Base-by-base conservation (phyloP, 768 basidiomycete genomes). In the Pulveroboletus sp. region DNA sequence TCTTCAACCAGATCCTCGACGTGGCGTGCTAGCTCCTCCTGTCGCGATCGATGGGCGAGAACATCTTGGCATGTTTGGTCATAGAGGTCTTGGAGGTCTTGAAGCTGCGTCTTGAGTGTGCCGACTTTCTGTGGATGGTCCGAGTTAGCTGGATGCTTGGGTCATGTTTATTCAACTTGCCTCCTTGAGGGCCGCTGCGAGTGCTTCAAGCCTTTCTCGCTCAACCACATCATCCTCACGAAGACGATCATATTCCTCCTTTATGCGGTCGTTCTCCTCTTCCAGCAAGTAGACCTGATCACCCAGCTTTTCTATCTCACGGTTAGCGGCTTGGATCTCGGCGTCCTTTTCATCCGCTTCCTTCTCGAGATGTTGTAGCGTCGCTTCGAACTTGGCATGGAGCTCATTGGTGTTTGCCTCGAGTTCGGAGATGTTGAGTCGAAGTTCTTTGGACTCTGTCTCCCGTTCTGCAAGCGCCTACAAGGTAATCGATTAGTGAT, bases 221-320 rank as follows among this genome's bases (percentile, higher is more conserved):
- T 88, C 90, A n/a, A 78, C 77, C 9, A 67, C 73, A 39, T 85
- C 83, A n/a, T 92, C 89, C 49, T 92, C 86, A 43, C 82, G 77
- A 33, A 81, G 53, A 9, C 79, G 73, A 32, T 86, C 82, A 42
- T 74, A 72, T 40, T 91, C 87, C 57, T 91, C 89, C 60, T 78
- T 82, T 42, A 87, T 64, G 25, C 80, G 75, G 52, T 94, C 91
- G 45, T 84, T 80, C 60, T 93, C 87, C 51, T 95, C 91, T 62
- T 98, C 95, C 1, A 95, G 78, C 37, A 81, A 72, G 66, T 88
- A 93, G 9, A 97, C 79, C 45, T 84, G 81, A 51, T 90, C 84
- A 6, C 90, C 81, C 38, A 95, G 79, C 50, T 78, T 81, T 61
- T 93, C 85, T 20, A 95, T 82, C 36, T 94, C 87, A 36, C 79